Base-by-base conservation (phyloP, 768 basidiomycete species). In the Termitomyces sp. region DNA sequence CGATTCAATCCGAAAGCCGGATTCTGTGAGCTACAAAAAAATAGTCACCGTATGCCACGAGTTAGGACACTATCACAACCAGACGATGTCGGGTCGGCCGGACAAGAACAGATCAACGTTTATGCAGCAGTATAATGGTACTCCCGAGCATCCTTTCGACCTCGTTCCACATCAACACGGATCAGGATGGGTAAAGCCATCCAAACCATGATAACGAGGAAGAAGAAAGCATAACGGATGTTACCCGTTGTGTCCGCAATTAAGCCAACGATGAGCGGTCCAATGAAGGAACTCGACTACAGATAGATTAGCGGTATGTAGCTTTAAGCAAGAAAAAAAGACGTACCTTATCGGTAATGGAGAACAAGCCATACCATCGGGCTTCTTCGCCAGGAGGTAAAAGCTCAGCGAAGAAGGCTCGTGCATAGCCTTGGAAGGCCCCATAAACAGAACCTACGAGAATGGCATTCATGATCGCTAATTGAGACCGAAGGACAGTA, bases 271-370 rank as follows among this genome's bases (percentile, higher is more conserved):
- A 94, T 75, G 6, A 95, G 78, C 3, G 96, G 96, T 0, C 96
- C 96, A 4, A 98, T 74, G 76, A 98, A 98, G 7, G 92, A 94
- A 63, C 88, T 89, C 7, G 94, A 94, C 89, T 97, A 34, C n/a
- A 11, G 5, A 32, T 31, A n/a, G 29, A 42, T 55, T 15, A 32
- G 31, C 5, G 17, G 14, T 25, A 25, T 25, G 25, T 12, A 7
- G 10, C 31, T 55, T 52, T 11, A 4, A 15, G 2, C 4, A 10
- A 31, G 25, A n/a, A n/a, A 47, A 56, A 49, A 31, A 15, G 48
- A 68, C 75, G 4, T 67, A 86, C 91, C 79, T 94, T 93, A 76
- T 94, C 92, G 0, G 94, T 96, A 66, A 98, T 94, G 15, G 90
- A 89, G 73, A 90, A 97, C 38, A 98, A 74, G 2, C 86, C 89